Percentiles rank a stretch among this genome's conserved stretches.
phyloP scores from a whole-genome alignment of 805 yeast genomes.

The Clavispora santaluciae region DNA sequence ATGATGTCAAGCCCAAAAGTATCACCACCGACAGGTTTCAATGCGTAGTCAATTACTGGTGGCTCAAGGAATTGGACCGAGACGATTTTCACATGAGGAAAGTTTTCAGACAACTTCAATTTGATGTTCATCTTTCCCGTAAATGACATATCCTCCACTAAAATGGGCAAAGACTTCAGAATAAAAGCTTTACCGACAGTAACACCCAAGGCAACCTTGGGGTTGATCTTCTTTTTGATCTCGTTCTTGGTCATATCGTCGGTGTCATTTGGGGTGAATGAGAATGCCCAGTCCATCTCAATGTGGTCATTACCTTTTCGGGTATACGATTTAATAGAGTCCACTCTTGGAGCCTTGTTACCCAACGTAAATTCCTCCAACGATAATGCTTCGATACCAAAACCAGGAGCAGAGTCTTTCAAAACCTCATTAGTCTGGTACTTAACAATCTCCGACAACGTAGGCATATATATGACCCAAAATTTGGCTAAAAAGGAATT shows the following conservation, averaged over 20 bases:
- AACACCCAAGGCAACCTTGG: conserved; percentile 77
- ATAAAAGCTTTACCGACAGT: conserved; percentile 78
- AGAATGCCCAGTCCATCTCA: conserved; percentile 83
- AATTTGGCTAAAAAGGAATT: conserved; percentile 73
- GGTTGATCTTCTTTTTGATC: conserved; percentile 64
- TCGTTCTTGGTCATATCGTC: conserved; percentile 80
- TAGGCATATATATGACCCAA: conserved; percentile 89
- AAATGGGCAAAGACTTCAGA: conserved; percentile 69
- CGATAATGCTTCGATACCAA: conserved; percentile 70
- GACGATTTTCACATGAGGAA: conserved; percentile 75
- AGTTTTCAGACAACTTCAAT: conserved; percentile 54
- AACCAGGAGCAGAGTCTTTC: conserved; percentile 74
- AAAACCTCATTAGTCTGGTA: conserved; percentile 63
- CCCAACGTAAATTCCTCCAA: conserved; percentile 79
- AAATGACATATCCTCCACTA: conserved; percentile 77
- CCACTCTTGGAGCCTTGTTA: conserved; percentile 72
- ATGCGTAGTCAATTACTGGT: conserved; percentile 70
- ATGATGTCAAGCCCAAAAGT: conserved; percentile 81
- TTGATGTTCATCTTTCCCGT: conserved; percentile 65
- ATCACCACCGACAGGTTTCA: conserved; percentile 87
- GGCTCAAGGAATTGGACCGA: conserved; percentile 72
- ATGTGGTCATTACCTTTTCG: conserved; percentile 60
- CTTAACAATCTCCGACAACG: conserved; percentile 69
- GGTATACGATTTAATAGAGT: conserved; percentile 68
- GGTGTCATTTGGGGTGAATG: conserved; percentile 76